A percentile compares a stretch with the other conserved stretches of the same genome.
These are phyloP conservation scores for Penicillium turbatum DNA, from an alignment of 495 filamentous ascomycete species.

Conservation along the genomic window DNA sequence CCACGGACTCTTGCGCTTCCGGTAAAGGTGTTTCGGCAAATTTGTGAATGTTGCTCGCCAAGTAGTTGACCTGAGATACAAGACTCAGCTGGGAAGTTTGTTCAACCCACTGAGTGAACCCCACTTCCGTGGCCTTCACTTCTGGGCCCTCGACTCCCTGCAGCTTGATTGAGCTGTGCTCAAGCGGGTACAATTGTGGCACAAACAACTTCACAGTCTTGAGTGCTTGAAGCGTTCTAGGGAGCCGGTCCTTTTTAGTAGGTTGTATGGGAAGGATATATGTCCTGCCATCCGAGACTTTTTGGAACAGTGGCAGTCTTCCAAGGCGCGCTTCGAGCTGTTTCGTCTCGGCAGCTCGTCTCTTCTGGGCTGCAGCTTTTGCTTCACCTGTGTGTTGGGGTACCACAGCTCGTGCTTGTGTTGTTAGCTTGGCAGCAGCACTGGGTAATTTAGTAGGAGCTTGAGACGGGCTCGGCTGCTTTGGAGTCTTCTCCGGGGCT, in stretches of 20 bases:
- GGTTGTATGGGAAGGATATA: constrained; percentile 74
- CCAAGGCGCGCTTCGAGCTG: constrained; percentile 80
- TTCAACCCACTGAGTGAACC: constrained; percentile 57
- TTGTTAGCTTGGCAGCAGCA: neutral
- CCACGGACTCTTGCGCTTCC: constrained; percentile 16
- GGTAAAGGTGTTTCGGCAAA: constrained; percentile 54
- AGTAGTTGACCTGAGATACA: constrained; percentile 71
- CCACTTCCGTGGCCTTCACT: constrained; percentile 56
- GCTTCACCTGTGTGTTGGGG: constrained; percentile 52
- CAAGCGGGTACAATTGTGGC: constrained; percentile 68
- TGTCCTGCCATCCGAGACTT: constrained; percentile 57
- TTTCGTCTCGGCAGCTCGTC: constrained; percentile 60
- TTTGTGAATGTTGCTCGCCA: constrained; percentile 67
- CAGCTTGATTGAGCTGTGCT: constrained; percentile 62
- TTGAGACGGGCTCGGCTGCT: constrained; percentile 7
- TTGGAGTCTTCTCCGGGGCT: constrained; percentile 46
- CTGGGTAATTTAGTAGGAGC: neutral
- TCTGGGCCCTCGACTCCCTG: constrained; percentile 58
- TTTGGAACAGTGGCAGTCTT: constrained; percentile 62
- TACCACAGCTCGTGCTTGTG: constrained; percentile 28
- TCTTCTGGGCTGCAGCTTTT: constrained; percentile 56
- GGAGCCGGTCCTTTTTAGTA: constrained; percentile 56
- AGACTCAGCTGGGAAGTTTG: constrained; percentile 58
- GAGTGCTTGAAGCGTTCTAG: constrained; percentile 56
- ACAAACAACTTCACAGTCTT: constrained; percentile 66